Conservation (phyloP, 2,329 filamentous ascomycete genomes). For the Pochonia chlamydosporia region DNA sequence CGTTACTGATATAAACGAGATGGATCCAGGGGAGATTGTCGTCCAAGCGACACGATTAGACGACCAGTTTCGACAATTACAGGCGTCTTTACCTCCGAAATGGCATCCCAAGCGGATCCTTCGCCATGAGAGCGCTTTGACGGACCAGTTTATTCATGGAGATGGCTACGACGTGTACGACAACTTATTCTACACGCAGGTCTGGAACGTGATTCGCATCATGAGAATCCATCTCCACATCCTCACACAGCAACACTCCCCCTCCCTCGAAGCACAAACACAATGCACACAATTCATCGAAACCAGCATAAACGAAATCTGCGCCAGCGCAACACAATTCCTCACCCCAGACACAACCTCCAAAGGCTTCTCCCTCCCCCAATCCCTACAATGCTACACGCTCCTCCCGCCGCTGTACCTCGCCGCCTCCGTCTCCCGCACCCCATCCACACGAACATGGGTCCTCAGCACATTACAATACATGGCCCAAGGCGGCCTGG, state of each 20-base stretch:
- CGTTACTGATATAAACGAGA: slow-evolving; percentile 11
- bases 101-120: slow-evolving; percentile 11
- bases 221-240: slow-evolving; percentile 14
- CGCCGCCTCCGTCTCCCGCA: slow-evolving; percentile 9
- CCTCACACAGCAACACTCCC: slow-evolving; percentile 4
- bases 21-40: too few relatives aligned
- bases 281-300: slow-evolving; percentile 2
- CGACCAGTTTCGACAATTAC: too few relatives aligned
- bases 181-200: slow-evolving; percentile 15
- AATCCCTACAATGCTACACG: slow-evolving; percentile 14
- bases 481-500: slow-evolving; percentile 6
- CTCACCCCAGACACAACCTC: slow-evolving; percentile 3
- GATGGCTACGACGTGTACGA: slow-evolving; percentile 15
- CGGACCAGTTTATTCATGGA: slow-evolving; percentile 7
- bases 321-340: slow-evolving; percentile 16
- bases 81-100: too few relatives aligned
- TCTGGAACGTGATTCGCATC: slow-evolving; percentile 15
- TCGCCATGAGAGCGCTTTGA: not conserved
- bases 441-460: slow-evolving; percentile 9
- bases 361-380: slow-evolving; percentile 12
- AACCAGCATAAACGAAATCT: slow-evolving; percentile 7
- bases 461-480: slow-evolving; percentile 8
- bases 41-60: too few relatives aligned
- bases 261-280: too few relatives aligned
- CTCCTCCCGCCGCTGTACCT: slow-evolving; percentile 15